Percentiles rank a stretch among this genome's conserved stretches.
These are phyloP conservation scores for Botryococcus braunii DNA, from an alignment of 163 green algal species.

Conservation along the genomic window DNA sequence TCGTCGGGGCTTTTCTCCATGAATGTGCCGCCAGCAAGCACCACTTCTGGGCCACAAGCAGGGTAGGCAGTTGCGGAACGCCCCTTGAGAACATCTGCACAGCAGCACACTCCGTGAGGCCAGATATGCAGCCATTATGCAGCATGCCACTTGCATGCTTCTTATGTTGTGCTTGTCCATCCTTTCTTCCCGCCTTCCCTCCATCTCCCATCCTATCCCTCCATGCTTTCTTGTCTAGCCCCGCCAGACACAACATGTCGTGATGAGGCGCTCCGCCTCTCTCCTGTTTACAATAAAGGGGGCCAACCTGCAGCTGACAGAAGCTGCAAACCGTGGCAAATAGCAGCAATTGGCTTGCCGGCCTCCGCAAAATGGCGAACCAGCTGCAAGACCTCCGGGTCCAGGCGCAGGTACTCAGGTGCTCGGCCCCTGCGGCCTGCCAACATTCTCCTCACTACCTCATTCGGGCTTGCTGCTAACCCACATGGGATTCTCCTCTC, in stretches of 20 bases:
- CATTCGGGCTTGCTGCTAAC: no score
- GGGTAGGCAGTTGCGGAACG: slow-evolving; percentile 20
- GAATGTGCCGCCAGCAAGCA: slow-evolving; percentile 8
- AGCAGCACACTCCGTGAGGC: background rate
- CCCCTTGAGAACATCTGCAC: slow-evolving; percentile 21
- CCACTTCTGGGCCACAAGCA: slow-evolving; percentile 21
- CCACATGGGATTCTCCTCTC: no score
- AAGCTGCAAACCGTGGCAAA: slow-evolving; percentile 41
- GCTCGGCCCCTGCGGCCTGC: slow-evolving; percentile 24
- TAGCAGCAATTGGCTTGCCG: slow-evolving; percentile 32
- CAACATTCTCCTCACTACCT: background rate
- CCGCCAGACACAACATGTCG: background rate
- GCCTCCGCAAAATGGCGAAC: slow-evolving; percentile 16
- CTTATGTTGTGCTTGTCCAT: background rate
- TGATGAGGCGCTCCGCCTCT: background rate
- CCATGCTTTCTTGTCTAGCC: background rate
- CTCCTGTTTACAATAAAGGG: background rate
- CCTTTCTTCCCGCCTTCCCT: background rate
- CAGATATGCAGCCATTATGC: background rate
- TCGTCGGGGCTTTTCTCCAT: slow-evolving; percentile 1
- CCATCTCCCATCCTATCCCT: background rate
- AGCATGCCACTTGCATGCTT: background rate
- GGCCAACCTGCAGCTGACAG: slow-evolving; percentile 27
- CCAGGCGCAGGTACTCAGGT: slow-evolving; percentile 42
- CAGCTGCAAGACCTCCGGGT: slow-evolving; percentile 26